Evolutionary conservation across 257 asterid genomes (phyloP), one percentile per base, ranked within the genome.

Genomic region (Nicotiana noctiflora): DNA sequence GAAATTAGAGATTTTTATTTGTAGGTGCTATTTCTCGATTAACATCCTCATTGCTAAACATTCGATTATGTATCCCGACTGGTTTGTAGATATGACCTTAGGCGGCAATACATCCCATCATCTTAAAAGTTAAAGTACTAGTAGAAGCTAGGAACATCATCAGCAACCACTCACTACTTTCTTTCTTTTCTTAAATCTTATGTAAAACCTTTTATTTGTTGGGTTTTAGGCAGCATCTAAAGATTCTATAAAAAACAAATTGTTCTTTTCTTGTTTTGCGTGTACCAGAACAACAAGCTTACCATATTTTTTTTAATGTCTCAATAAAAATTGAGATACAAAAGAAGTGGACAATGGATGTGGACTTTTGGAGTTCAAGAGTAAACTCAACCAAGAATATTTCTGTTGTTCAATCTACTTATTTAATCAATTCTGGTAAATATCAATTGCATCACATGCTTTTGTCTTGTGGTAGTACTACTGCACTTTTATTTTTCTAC

Each of bases 321-420:
- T 75, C 85, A 83, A 85, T 79, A 77, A 80, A 78, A 34, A 60
- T 70, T 34, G 44, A 51, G 66, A 77, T 65, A 70, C 44, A 51
- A 29, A 84, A 82, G 77, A 63, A 72, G 2, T 12, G 40, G 40
- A 72, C 49, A 56, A 91, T 93, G 92, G 96, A 90, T 89, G 74
- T 82, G 76, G 95, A 87, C 75, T 91, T 90, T 90, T 93, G 96
- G 98, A 92, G 90, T 83, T 86, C 91, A 44, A 89, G 95, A 83
- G 90, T 86, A 90, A 90, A 90, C 55, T 85, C 91, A 46, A 57
- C 84, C 51, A 87, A 83, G 67, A 85, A 88, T 53, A 49, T 79
- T 75, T 86, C 93, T 81, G 86, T 92, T 82, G 85, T 66, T 25
- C 91, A 87, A 88, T 82, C 89, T 83, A 81, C 90, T 57, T 82